Evolutionary conservation across 441 rosid genomes (phyloP), one percentile per base, ranked within the genome.

Genomic region (Geranium incanum): DNA sequence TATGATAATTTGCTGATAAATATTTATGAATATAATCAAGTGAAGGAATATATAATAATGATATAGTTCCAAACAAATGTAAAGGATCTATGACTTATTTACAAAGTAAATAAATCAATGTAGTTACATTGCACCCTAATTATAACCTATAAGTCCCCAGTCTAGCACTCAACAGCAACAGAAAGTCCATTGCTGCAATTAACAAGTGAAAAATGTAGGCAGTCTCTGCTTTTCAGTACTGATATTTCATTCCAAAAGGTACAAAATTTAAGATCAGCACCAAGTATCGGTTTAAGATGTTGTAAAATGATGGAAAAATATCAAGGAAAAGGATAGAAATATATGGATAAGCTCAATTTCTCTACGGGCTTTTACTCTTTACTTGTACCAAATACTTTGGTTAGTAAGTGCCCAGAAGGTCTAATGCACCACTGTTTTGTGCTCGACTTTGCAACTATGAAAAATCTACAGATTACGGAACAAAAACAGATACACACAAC

Each of bases 11-110:
- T 8, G 28, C 3, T 6, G 62, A 57, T 70, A 57, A n/a, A 19
- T 21, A 60, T 5, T 41, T 36, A 60, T 41, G n/a, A 69, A 52
- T 33, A 74, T 3, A 73, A 68, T 23, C 19, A 36, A 19, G 52
- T 9, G 12, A 64, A 23, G 64, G 28, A 15, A 18, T 59, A 6
- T 13, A 52, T 13, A 13, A 52, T 0, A 52, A 3, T 57, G 21
- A 0, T 21, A 15, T 38, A 19, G n/a, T n/a, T 63, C 67, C 63
- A 63, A 9, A 28, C 67, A 8, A 21, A 21, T 59, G 5, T 19
- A 16, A 59, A 7, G 6, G 64, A 59, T 16, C 33, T 2, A 16
- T 9, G 3, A 57, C 23, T 3, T 59, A 16, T 4, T 59, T 59
- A 59, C 64, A 59, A 16, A 4, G 18, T 59, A 59, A 59, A 1